Evolutionary conservation across 1,284 basidiomycete species (phyloP).

Genomic region (Cryptococcus wingfieldii): DNA sequence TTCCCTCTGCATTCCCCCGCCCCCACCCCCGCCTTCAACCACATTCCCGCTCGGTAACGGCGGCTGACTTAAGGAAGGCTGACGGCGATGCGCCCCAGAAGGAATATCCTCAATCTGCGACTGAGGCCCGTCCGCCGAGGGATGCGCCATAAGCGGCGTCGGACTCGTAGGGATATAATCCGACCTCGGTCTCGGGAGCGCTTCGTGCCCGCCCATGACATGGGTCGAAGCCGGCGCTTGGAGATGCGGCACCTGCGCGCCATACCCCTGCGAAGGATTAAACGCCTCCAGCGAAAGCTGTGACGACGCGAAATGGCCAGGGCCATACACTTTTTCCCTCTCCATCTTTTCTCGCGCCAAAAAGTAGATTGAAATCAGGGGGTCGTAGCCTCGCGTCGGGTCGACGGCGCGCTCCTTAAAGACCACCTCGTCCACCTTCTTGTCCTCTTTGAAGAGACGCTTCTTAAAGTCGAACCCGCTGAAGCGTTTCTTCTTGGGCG

Average conservation of each 20-base stretch:
- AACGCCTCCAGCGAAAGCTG: slow-evolving; percentile 57
- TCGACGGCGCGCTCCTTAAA: slow-evolving; percentile 54
- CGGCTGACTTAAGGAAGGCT: slow-evolving; percentile 57
- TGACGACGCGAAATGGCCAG: slow-evolving; percentile 89
- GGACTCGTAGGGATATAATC: slow-evolving; percentile 29
- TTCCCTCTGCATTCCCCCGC: not conserved
- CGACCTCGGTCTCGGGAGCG: slow-evolving; percentile 53
- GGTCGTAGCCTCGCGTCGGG: slow-evolving; percentile 90
- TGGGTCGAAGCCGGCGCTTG: slow-evolving; percentile 68
- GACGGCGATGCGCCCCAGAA: slow-evolving; percentile 41
- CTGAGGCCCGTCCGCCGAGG: slow-evolving; percentile 39
- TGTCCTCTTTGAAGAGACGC: slow-evolving; percentile 69
- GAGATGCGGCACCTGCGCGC: slow-evolving; percentile 72
- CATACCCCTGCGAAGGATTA: slow-evolving; percentile 55
- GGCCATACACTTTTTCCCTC: slow-evolving; percentile 85
- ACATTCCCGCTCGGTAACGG: slow-evolving; percentile 4
- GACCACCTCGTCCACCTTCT: slow-evolving; percentile 38
- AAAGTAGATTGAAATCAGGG: slow-evolving; percentile 93
- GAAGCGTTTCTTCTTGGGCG: slow-evolving; percentile 58
- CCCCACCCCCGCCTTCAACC: not conserved
- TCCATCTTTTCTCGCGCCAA: slow-evolving; percentile 93
- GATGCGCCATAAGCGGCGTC: slow-evolving; percentile 44
- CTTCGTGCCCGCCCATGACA: slow-evolving; percentile 42
- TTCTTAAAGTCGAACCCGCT: slow-evolving; percentile 93
- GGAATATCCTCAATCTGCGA: slow-evolving; percentile 41